A percentile compares a stretch with the other conserved stretches of the same genome.
phyloP scores from a whole-genome alignment of 2,329 filamentous ascomycete genomes.

The Penicillium nordicum region DNA sequence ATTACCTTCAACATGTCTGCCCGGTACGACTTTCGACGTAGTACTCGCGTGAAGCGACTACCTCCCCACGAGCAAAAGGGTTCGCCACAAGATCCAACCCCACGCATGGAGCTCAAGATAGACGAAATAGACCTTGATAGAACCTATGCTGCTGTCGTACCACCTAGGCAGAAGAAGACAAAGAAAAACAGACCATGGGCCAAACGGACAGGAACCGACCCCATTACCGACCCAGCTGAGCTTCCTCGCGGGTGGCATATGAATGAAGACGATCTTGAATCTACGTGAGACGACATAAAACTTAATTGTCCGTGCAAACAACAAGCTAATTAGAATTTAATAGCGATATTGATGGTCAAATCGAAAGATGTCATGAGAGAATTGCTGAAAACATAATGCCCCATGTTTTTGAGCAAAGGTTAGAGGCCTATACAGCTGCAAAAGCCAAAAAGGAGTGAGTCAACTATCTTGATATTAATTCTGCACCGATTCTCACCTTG shows the following conservation, averaged over 20 bases:
- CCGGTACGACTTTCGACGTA: not conserved
- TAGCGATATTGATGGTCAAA: constrained; percentile 2
- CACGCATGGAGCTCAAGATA: not conserved
- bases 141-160: not conserved
- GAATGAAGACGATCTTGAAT: constrained; percentile 2
- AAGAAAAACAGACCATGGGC: not conserved
- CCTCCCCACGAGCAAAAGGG: not conserved
- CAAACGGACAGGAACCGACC: not conserved
- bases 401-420: not conserved
- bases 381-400: constrained; percentile 5
- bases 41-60: not conserved
- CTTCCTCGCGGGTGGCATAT: constrained; percentile 1
- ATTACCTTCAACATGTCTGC: not conserved
- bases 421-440: not conserved
- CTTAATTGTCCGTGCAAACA: accelerated
- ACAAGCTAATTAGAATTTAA: not conserved
- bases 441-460: not conserved
- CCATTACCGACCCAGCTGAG: not conserved
- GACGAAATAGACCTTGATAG: not conserved
- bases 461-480: not conserved
- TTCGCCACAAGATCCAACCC: not conserved
- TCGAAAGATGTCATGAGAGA: constrained; percentile 2
- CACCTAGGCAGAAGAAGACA: not conserved
- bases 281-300: not conserved
- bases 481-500: not conserved